Evolutionary conservation across 352 stramenopile genomes (phyloP).

Genomic region (Pythium rishiriense): DNA sequence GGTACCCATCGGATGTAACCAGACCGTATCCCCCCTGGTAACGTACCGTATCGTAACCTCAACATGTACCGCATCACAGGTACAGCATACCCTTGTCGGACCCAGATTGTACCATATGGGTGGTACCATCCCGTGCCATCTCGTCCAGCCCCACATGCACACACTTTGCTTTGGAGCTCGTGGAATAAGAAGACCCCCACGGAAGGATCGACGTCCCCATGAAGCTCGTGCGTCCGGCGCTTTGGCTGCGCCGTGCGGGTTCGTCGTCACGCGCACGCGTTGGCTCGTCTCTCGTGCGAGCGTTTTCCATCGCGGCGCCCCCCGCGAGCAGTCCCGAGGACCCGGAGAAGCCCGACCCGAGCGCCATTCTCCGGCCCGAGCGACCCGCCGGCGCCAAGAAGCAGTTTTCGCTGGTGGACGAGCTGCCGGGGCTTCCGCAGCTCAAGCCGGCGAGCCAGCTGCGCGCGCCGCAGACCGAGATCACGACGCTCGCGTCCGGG

Average conservation of each 20-base stretch:
- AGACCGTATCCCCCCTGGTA: neutral
- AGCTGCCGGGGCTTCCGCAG: slow-evolving; percentile 67
- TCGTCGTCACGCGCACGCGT: no score
- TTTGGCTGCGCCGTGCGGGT: slow-evolving; percentile 1
- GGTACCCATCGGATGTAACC: neutral
- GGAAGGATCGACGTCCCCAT: slow-evolving; percentile 3
- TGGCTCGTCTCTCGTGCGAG: neutral
- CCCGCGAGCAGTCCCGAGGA: neutral
- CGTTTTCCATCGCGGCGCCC: slow-evolving; percentile 43
- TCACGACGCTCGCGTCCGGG: slow-evolving; percentile 93
- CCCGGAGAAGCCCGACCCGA: slow-evolving; percentile 33
- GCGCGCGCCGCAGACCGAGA: slow-evolving; percentile 86
- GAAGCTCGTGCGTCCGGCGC: slow-evolving; percentile 24
- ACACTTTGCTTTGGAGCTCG: neutral
- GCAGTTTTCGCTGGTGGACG: slow-evolving; percentile 60
- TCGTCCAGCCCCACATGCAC: neutral
- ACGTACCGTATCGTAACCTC: neutral
- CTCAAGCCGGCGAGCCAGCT: slow-evolving; percentile 86
- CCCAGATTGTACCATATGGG: neutral
- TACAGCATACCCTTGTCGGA: slow-evolving; percentile 1
- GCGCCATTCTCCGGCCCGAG: slow-evolving; percentile 61
- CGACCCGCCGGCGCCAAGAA: slow-evolving; percentile 33
- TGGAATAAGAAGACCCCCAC: no score
- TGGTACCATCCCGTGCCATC: no score
- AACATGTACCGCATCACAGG: neutral